Conservation (phyloP, 1,284 basidiomycete species). For the Tylopilus orsonianus region DNA sequence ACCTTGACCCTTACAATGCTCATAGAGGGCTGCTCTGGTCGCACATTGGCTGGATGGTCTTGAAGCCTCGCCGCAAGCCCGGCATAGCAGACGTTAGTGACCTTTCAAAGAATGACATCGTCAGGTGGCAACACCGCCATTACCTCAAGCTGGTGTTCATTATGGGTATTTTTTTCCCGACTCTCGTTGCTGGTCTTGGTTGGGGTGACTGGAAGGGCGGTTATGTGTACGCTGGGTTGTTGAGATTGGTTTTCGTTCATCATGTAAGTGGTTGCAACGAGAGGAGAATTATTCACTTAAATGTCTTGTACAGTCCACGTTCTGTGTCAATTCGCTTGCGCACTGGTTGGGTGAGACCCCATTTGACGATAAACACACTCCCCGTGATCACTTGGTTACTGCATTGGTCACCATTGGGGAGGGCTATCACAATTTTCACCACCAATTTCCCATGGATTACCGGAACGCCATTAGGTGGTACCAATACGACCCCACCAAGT, state of each 20-base stretch:
- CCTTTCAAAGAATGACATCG: slow-evolving; percentile 72
- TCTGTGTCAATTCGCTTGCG: slow-evolving; percentile 93
- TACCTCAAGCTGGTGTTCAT: slow-evolving; percentile 72
- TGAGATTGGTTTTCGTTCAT: slow-evolving; percentile 84
- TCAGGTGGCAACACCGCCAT: slow-evolving; percentile 86
- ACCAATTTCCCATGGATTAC: slow-evolving; percentile 94
- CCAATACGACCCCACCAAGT: slow-evolving; percentile 89
- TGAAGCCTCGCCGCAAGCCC: slow-evolving; percentile 86
- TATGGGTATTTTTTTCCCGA: slow-evolving; percentile 78
- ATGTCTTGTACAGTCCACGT: slow-evolving; percentile 65
- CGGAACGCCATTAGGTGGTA: slow-evolving; percentile 93
- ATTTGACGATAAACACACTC: slow-evolving; percentile 96
- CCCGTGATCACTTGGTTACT: slow-evolving; percentile 84
- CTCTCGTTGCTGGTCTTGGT: slow-evolving; percentile 70
- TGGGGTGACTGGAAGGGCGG: slow-evolving; percentile 89
- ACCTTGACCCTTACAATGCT: slow-evolving; percentile 92
- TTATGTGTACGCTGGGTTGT: slow-evolving; percentile 83
- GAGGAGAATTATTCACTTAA: slow-evolving; percentile 8
- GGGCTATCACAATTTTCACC: slow-evolving; percentile 97
- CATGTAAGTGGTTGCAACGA: slow-evolving; percentile 56
- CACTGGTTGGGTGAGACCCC: slow-evolving; percentile 92
- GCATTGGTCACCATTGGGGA: slow-evolving; percentile 89
- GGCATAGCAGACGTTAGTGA: slow-evolving; percentile 90
- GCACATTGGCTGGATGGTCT: slow-evolving; percentile 91
- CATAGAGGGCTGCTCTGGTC: slow-evolving; percentile 80